Evolutionary conservation across 768 basidiomycete genomes (phyloP).

Genomic region (Trametes punicea): DNA sequence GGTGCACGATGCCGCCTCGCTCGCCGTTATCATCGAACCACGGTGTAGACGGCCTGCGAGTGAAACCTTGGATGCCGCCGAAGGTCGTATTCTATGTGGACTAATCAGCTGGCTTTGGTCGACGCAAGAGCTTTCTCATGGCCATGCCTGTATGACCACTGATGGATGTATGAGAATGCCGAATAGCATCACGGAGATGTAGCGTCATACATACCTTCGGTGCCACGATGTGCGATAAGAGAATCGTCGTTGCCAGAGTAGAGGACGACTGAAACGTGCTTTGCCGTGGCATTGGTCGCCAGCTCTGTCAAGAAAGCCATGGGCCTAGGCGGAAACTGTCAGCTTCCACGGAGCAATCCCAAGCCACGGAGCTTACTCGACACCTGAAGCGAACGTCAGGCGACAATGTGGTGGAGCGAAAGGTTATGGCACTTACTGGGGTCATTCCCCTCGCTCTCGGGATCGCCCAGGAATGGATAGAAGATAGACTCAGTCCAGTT

Average conservation of each 20-base stretch:
- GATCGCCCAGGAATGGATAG: slow-evolving; percentile 30
- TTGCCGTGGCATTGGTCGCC: slow-evolving; percentile 56
- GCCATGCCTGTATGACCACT: slow-evolving; percentile 46
- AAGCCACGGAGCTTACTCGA: slow-evolving; percentile 29
- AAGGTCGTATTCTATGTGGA: slow-evolving; percentile 68
- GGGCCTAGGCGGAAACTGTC: slow-evolving; percentile 38
- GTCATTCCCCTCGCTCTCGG: slow-evolving; percentile 23
- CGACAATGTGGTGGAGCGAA: neutral
- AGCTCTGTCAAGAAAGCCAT: slow-evolving; percentile 62
- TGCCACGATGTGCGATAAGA: slow-evolving; percentile 57
- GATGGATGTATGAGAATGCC: neutral
- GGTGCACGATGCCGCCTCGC: slow-evolving; percentile 69
- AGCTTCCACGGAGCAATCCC: neutral
- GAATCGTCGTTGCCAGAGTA: slow-evolving; percentile 71
- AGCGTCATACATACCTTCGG: slow-evolving; percentile 47
- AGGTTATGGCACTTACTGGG: slow-evolving; percentile 31
- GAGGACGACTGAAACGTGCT: slow-evolving; percentile 49
- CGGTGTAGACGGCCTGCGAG: slow-evolving; percentile 60
- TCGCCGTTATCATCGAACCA: slow-evolving; percentile 60
- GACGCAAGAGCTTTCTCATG: neutral
- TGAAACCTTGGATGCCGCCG: slow-evolving; percentile 74
- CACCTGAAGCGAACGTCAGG: slow-evolving; percentile 23
- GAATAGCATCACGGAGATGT: too few relatives aligned
- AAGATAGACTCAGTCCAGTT: slow-evolving; percentile 36
- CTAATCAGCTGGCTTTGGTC: neutral